Evolutionary conservation across 768 basidiomycete species (phyloP).

Genomic region (Russula lepida): DNA sequence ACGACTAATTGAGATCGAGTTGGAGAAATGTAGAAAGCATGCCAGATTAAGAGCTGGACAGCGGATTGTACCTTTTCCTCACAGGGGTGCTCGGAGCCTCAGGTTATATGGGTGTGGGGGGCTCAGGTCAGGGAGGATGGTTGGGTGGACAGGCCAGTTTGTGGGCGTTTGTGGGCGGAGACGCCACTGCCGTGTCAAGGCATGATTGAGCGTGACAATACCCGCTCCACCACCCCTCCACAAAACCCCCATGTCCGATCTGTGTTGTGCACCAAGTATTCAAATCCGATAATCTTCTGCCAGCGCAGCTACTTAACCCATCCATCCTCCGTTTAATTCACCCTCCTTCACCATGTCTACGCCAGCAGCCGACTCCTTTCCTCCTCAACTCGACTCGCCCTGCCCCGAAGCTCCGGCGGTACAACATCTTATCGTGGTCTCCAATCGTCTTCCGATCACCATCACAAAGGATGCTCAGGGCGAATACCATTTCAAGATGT

Average conservation of each 20-base stretch:
- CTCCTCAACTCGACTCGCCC: constrained; percentile 3
- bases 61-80: background rate
- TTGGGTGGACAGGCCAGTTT: too few species aligned
- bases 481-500: constrained; percentile 99
- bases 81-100: background rate
- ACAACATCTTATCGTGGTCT: constrained; percentile 86
- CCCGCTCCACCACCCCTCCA: background rate
- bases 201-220: background rate
- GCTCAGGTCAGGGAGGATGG: too few species aligned
- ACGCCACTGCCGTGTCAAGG: too few species aligned
- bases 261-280: background rate
- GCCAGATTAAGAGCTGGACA: background rate
- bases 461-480: constrained; percentile 89
- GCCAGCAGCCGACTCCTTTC: background rate
- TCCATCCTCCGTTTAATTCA: background rate
- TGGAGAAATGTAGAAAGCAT: background rate
- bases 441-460: constrained; percentile 91
- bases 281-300: constrained; percentile 10
- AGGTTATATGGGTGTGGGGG: background rate
- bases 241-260: background rate
- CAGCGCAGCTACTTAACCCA: constrained; percentile 11
- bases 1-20: background rate
- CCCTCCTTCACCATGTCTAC: constrained; percentile 1
- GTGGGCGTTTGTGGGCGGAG: too few species aligned
- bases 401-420: constrained; percentile 33